Evolutionary conservation across 306 rosid genomes (phyloP).

Genomic region (Dalbergia cultrata): DNA sequence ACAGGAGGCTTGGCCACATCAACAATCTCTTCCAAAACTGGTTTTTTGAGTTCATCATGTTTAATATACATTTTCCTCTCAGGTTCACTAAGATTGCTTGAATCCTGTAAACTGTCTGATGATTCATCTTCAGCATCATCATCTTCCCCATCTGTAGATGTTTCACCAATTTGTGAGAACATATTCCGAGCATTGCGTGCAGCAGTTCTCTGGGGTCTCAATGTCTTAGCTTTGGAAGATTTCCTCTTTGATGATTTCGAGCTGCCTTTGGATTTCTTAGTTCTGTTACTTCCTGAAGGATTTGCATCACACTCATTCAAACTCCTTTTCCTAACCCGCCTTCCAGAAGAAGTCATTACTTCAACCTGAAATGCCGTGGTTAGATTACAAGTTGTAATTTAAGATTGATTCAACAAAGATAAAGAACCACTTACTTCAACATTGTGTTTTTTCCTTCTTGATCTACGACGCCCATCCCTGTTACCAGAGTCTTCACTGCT

Average conservation of each 20-base stretch:
- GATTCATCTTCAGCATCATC: constrained; percentile 66
- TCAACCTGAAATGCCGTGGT: constrained; percentile 59
- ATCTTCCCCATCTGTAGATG: constrained; percentile 75
- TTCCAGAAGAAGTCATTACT: constrained; percentile 65
- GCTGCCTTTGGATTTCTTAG: constrained; percentile 60
- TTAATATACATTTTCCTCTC: constrained; percentile 52
- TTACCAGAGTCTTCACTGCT: constrained; percentile 62
- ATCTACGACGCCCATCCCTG: constrained; percentile 75
- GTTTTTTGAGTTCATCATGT: constrained; percentile 49
- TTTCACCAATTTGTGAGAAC: constrained; percentile 65
- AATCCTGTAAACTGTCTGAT: constrained; percentile 65
- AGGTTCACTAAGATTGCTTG: constrained; percentile 56
- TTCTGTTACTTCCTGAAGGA: constrained; percentile 59
- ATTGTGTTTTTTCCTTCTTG: constrained; percentile 76
- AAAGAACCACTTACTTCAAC: constrained; percentile 52
- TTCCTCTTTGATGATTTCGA: constrained; percentile 61
- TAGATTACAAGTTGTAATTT: constrained; percentile 44
- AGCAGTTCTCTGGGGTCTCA: constrained; percentile 77
- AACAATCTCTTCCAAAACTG: constrained; percentile 47
- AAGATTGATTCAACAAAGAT: constrained; percentile 36
- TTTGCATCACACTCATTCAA: constrained; percentile 66
- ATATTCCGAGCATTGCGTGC: constrained; percentile 80
- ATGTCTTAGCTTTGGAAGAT: constrained; percentile 63
- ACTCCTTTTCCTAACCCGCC: constrained; percentile 79
- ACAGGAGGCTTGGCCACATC: constrained; percentile 51